phyloP scores from a whole-genome alignment of 495 filamentous ascomycete species.

The Talaromyces trachyspermus region DNA sequence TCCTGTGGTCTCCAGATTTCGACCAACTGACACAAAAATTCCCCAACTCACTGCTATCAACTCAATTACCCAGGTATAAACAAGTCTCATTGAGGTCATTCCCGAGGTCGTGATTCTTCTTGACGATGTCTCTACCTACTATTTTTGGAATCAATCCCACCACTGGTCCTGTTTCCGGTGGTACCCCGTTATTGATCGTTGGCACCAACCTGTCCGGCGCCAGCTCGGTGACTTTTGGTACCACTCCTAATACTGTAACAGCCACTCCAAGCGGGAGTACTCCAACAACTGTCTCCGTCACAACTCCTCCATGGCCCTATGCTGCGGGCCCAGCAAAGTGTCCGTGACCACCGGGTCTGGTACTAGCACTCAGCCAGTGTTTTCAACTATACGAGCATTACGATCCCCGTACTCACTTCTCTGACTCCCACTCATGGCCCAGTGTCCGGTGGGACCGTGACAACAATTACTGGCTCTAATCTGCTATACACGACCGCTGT shows the following conservation, averaged over 20 bases:
- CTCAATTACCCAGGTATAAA: not conserved
- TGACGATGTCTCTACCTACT: not conserved
- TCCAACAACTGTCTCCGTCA: not conserved
- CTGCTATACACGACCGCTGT: not conserved
- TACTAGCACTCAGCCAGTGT: not conserved
- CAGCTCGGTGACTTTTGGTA: not conserved
- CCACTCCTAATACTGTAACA: not conserved
- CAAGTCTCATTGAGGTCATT: not conserved
- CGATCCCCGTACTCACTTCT: not conserved
- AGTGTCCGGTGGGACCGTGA: not conserved
- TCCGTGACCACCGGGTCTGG: not conserved
- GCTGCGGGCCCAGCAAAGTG: not conserved
- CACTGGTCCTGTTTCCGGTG: not conserved
- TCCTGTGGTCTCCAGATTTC: not conserved
- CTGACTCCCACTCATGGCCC: not conserved
- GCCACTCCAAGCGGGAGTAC: not conserved
- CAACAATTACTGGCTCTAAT: not conserved
- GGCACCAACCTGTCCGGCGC: not conserved
- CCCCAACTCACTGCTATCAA: not conserved
- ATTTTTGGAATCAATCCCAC: not conserved
- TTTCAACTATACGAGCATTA: not conserved
- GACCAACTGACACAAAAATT: not conserved
- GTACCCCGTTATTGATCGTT: conserved; percentile 1
- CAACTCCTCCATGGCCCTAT: not conserved
- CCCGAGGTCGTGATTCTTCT: not conserved